Evolutionary conservation across 176 grass and related monocot species (phyloP), one percentile per base, ranked within the genome.

Genomic region (Ananas comosus): DNA sequence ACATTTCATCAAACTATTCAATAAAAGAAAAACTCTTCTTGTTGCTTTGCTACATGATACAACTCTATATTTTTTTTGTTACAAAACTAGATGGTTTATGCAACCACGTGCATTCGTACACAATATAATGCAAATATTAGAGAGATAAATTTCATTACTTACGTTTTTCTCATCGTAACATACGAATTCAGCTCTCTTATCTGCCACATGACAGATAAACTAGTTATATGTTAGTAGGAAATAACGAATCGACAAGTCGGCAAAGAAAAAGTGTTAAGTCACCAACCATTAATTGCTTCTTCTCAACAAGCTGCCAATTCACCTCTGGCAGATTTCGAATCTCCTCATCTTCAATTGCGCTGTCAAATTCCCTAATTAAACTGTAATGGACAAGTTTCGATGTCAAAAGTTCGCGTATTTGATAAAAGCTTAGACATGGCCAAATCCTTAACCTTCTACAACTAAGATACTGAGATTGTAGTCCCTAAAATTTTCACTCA

Each of bases 141-240:
- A 42, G 33, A 42, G 33, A 42, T 7, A 42, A 42, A 51, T 21
- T 42, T 48, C 27, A 66, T 1, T 28, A 83, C 95, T 79, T 80
- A 99, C 95, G 87, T 99, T 85, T 99, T 93, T 72, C 95, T 93
- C 82, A 93, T 51, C 10, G 90, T 84, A 63, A 99, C 90, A 71
- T 88, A 99, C 3, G 90, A 99, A 76, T 99, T 99, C 47, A 99
- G 83, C 76, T 99, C 90, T 76, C 90, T 99, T 72, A 99, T 99
- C 95, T 99, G 85, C 12, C 63, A 75, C 28, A 70, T 59, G 51
- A 64, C 53, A 69, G 16, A 53, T 72, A 51, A 59, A 87, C 23
- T 53, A 57, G 68, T 85, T 81, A 83, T 19, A 76, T 22, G 53
- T 9, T 25, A 51, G 67, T 6, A 11, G 0, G 72, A 50, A 68